A percentile compares a stretch with the other conserved stretches of the same genome.
Evolutionary conservation across 106 monocot species (phyloP).

Genomic region (Acorus calamus): DNA sequence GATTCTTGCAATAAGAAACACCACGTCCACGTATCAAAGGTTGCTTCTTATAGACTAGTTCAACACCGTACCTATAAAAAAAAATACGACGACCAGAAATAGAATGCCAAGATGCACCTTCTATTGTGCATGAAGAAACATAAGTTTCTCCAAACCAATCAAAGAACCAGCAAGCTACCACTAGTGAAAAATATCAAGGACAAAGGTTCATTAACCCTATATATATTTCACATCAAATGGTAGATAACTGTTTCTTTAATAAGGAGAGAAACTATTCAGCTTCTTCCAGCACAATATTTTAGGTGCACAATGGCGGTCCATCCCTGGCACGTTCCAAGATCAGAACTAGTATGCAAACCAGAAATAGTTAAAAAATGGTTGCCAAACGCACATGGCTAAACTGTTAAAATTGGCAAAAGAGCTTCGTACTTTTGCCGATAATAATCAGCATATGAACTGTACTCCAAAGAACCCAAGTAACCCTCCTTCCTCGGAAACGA

Average conservation of each 20-base stretch:
- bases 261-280: slow-evolving; percentile 1
- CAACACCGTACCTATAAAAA: slow-evolving; percentile 81
- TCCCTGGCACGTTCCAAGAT: slow-evolving; percentile 2
- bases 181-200: slow-evolving; percentile 11
- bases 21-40: slow-evolving; percentile 92
- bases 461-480: slow-evolving; percentile 90
- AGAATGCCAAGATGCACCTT: slow-evolving; percentile 16
- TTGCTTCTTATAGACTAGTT: slow-evolving; percentile 82
- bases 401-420: no score
- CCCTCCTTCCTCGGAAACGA: slow-evolving; percentile 97
- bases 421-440: slow-evolving; percentile 83
- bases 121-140: slow-evolving; percentile 26
- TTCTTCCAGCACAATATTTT: slow-evolving; percentile 24
- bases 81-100: slow-evolving; percentile 9
- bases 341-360: neutral
- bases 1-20: slow-evolving; percentile 99
- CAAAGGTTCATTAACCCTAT: neutral
- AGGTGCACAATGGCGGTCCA: slow-evolving; percentile 25
- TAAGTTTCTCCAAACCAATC: neutral
- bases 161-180: slow-evolving; percentile 15
- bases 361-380: slow-evolving; percentile 3
- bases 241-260: slow-evolving; percentile 8
- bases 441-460: slow-evolving; percentile 96
- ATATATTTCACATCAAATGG: slow-evolving; percentile 15
- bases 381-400: neutral